Conservation (phyloP, 345 rosid genomes). For the Pugionium dolabratum region DNA sequence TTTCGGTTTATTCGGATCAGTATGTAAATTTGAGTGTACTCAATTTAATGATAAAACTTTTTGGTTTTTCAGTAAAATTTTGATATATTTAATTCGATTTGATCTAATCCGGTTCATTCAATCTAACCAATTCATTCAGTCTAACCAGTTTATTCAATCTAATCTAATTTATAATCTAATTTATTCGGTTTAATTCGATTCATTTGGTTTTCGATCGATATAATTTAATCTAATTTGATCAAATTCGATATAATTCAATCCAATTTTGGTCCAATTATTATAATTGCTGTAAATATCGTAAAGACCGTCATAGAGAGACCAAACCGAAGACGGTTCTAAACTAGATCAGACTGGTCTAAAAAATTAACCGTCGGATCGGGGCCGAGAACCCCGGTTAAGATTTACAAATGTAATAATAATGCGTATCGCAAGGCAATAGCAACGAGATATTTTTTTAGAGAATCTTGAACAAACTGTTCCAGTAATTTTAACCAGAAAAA, state of each 20-base stretch:
- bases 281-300: conserved; percentile 52
- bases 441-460: conserved; percentile 9
- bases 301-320: conserved; percentile 88
- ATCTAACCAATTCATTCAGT: too few species aligned
- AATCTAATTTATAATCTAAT: too few species aligned
- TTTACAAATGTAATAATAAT: neutral
- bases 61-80: too few species aligned
- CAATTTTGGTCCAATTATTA: conserved; percentile 5
- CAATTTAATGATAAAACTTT: too few species aligned
- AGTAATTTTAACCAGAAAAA: too few species aligned
- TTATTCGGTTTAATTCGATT: too few species aligned
- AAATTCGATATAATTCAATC: conserved; percentile 25
- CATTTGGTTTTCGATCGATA: too few species aligned
- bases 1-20: neutral
- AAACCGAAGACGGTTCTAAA: conserved; percentile 41
- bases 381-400: too few species aligned
- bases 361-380: conserved; percentile 2
- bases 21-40: too few species aligned
- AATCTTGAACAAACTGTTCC: neutral
- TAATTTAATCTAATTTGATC: conserved; percentile 25
- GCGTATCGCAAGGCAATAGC: neutral
- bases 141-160: too few species aligned
- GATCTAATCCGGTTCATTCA: too few species aligned
- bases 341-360: conserved; percentile 25
- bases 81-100: too few species aligned